Evolutionary conservation across 2,329 filamentous ascomycete species (phyloP).

Genomic region (Claviceps monticola): DNA sequence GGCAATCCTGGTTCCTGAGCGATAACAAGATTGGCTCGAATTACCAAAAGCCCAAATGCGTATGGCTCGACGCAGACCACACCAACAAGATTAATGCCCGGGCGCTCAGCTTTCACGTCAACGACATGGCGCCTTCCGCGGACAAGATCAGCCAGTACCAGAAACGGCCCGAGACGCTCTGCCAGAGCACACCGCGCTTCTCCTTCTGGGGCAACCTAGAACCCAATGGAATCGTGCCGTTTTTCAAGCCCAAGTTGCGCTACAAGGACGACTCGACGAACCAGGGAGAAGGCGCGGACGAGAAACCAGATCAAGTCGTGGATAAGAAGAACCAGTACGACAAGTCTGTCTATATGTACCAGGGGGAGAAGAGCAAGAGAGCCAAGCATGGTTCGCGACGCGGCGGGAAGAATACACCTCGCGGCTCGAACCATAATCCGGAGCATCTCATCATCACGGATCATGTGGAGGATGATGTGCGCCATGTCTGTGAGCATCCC

Average conservation of each 20-base stretch:
- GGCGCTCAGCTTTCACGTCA: conserved; percentile 12
- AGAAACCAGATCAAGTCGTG: conserved; percentile 8
- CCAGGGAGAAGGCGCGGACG: conserved; percentile 5
- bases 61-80: conserved; percentile 13
- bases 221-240: conserved; percentile 11
- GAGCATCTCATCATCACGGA: conserved; percentile 12
- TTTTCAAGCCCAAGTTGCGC: conserved; percentile 14
- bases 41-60: conserved; percentile 9
- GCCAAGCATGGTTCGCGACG: neutral
- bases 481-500: conserved; percentile 15
- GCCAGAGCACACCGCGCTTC: conserved; percentile 11
- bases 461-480: conserved; percentile 14
- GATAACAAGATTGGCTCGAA: conserved; percentile 5
- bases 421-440: neutral
- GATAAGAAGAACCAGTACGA: conserved; percentile 5
- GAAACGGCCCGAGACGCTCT: conserved; percentile 6
- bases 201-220: conserved; percentile 9
- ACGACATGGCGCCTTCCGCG: conserved; percentile 7
- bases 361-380: conserved; percentile 3
- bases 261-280: conserved; percentile 9
- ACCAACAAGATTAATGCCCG: conserved; percentile 9
- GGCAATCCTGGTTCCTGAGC: conserved; percentile 12
- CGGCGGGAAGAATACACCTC: neutral
- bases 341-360: conserved; percentile 6
- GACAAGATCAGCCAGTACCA: conserved; percentile 9